Base-by-base conservation (phyloP, 805 yeast species). In the Saturnispora kantuleensis region DNA sequence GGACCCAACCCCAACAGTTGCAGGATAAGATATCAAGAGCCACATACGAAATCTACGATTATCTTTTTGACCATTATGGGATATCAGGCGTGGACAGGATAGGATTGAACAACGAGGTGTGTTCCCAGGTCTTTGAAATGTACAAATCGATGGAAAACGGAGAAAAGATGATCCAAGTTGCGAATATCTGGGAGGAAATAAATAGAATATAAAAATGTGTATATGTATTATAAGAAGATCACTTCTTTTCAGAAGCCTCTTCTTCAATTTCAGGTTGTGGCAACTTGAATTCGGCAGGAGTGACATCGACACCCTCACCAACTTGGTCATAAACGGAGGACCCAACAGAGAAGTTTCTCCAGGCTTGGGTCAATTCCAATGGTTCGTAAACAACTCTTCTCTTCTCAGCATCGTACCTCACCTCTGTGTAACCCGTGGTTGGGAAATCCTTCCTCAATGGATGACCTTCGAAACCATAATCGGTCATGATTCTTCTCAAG, bases 361-460 rank as follows among this genome's bases (percentile, higher is more conserved):
- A 86, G 11, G 95, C 95, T 68, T 86, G 95, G 30, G 95, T 84
- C 62, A 86, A 73, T 69, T 86, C 95, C 59, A 86, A 73, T 35
- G 95, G 95, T 66, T 84, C 95, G 64, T 86, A 86, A 15, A 86
- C 85, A 46, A 86, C 79, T 62, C 95, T 77, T 72, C 85, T 79
- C 74, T 86, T 86, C 65, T 86, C 95, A 62, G 85, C 87, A 64
- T 86, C 95, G 66, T 84, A 86, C 60, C 89, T 76, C 35, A 85
- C 86, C 69, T 86, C 95, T 39, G 93, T 84, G 68, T 84, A 86
- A 46, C 95, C 95, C 35, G 93, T 83, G 36, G 90, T 80, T 55
- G 95, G 95, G 82, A 86, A 86, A 65, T 86, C 95, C 64, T 86
- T 86, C 66, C 95, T 77, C 60, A 85, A 73, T 11, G 95, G 95